These are phyloP conservation scores for Botrytis squamosa DNA, from an alignment of 2,329 filamentous ascomycete species.

Conservation along the genomic window DNA sequence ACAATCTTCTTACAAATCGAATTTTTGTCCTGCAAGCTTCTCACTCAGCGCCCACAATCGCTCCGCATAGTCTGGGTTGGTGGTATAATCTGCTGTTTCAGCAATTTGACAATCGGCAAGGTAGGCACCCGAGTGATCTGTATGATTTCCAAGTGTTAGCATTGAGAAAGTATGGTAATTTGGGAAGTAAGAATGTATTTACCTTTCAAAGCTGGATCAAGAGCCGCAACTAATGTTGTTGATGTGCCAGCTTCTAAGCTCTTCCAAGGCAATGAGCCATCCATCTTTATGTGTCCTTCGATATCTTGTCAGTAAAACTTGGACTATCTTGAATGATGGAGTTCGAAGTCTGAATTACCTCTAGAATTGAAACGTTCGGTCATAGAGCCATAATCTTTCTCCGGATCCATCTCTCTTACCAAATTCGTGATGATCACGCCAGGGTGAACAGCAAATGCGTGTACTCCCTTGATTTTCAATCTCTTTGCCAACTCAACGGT, in stretches of 20 bases:
- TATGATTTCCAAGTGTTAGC: background rate
- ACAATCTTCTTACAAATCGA: background rate
- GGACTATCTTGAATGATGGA: background rate
- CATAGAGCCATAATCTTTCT: background rate
- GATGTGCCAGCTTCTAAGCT: constrained; percentile 3
- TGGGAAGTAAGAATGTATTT: background rate
- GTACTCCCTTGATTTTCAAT: constrained; percentile 32
- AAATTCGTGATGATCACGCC: constrained; percentile 25
- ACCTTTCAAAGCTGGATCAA: constrained; percentile 19
- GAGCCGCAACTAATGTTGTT: constrained; percentile 14
- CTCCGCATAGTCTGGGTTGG: constrained; percentile 13
- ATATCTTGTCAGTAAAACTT: background rate
- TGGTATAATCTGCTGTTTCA: background rate
- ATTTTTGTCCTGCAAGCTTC: constrained; percentile 26
- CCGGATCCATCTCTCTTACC: background rate
- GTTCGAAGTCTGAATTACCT: background rate
- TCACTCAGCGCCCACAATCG: constrained; percentile 26
- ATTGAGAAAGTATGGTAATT: background rate
- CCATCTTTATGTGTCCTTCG: background rate
- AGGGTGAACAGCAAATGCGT: constrained; percentile 39
- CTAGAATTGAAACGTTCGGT: background rate
- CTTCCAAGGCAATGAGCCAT: background rate
- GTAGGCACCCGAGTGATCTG: constrained; percentile 18
- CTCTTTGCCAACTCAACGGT: constrained; percentile 34
- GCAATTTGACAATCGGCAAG: constrained; percentile 21